Base-by-base conservation (phyloP, 1,284 basidiomycete genomes). In the Cutaneotrichosporon sp. region DNA sequence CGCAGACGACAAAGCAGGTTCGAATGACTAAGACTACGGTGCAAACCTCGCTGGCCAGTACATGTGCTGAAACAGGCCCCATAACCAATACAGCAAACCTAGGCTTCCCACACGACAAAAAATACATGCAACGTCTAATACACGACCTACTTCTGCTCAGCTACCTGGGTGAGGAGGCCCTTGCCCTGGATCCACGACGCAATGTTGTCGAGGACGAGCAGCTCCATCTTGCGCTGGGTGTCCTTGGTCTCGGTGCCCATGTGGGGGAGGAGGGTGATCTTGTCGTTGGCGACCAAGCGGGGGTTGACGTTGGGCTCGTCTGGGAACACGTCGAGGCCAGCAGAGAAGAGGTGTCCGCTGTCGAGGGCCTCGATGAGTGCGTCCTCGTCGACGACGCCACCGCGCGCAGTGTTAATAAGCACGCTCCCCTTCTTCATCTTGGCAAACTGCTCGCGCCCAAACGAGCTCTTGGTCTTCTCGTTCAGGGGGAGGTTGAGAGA, bases 321-420 rank as follows among this genome's bases (percentile, higher is more conserved):
- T 5, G 91, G 91, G 82, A 86, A 97, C 34, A 96, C 93, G 70
- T 97, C 94, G 26, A 97, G 83, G 26, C 94, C 94, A 22, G 91
- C 90, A 2, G 88, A 88, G 58, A 85, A 86, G 65, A 93, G 85
- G 89, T 93, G 73, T n/a, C 92, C 91, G 69, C 88, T 87, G 73
- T 91, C 88, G 64, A 96, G 80, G 14, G 92, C 91, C 21, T 85
- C 85, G 69, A 96, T 90, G 82, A 95, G 56, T 2, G 91, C 92
- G 4, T 86, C 87, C 78, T 96, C 92, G 69, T 95, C 91, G 52
- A 96, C 86, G 30, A 96, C 88, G 73, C 90, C 93, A 7, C 93
- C 93, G 50, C 93, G 83, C 22, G 93, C 92, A 2, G 93, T 96
- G 78, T 96, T 97, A 70, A 96, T 85, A 67, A 97, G 86, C 53